Percentiles rank a stretch among this genome's conserved stretches.
These are phyloP conservation scores for Malus fusca DNA, from an alignment of 306 rosid species.

Conservation along the genomic window DNA sequence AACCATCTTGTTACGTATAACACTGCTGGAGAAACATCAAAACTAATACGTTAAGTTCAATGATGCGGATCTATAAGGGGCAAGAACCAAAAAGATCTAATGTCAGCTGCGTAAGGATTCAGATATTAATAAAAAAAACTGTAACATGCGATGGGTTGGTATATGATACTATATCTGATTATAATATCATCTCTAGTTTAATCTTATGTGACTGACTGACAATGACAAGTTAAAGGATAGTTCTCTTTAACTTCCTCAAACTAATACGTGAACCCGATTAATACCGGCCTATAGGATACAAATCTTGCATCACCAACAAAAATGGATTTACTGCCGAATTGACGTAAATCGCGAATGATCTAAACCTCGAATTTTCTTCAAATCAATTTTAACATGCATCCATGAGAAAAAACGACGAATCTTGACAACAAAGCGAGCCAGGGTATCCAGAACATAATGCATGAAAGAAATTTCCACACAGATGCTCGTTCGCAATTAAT, in stretches of 20 bases:
- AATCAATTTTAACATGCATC: neutral
- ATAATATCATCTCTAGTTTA: neutral
- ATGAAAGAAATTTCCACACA: neutral
- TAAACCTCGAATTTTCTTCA: neutral
- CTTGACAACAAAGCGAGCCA: neutral
- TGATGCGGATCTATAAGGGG: neutral
- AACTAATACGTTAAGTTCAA: neutral
- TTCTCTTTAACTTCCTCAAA: neutral
- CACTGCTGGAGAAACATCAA: conserved; percentile 5
- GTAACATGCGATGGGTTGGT: neutral
- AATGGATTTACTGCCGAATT: neutral
- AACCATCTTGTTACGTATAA: conserved; percentile 55
- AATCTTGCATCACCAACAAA: neutral
- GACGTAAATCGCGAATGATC: neutral
- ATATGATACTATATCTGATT: neutral
- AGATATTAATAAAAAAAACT: neutral
- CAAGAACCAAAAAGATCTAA: neutral
- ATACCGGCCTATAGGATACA: neutral
- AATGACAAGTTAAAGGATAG: neutral
- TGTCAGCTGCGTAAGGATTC: neutral
- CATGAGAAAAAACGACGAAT: neutral
- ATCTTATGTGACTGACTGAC: neutral
- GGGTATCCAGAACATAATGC: neutral
- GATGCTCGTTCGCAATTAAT: neutral
- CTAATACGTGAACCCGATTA: neutral